Conservation (phyloP, 1,139 yeast species). For the Debaryomyces sp. region DNA sequence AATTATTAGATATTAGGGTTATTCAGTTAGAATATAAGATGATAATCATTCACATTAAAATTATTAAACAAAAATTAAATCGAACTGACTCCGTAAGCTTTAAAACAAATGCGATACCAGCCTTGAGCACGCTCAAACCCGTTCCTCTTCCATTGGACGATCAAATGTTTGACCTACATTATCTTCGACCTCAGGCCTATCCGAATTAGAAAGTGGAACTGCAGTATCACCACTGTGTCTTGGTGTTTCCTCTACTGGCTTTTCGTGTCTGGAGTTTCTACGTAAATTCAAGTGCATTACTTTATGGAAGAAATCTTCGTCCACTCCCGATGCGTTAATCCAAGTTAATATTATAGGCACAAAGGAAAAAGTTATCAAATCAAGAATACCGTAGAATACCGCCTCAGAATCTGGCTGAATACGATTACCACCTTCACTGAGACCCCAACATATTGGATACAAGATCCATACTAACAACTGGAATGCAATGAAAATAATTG, state of each 20-base stretch:
- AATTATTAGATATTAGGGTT: background rate
- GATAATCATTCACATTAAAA: background rate
- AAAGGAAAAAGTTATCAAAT: slow-evolving; percentile 46
- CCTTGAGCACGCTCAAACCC: background rate
- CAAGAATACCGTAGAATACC: slow-evolving; percentile 65
- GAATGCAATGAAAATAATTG: slow-evolving; percentile 32
- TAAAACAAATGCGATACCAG: background rate
- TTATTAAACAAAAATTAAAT: background rate
- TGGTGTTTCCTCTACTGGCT: slow-evolving; percentile 30
- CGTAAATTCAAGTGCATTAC: slow-evolving; percentile 18
- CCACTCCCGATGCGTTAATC: slow-evolving; percentile 29
- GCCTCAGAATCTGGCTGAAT: slow-evolving; percentile 70
- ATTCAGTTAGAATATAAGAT: background rate
- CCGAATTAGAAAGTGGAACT: slow-evolving; percentile 17
- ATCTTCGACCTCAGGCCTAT: background rate
- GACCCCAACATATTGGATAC: slow-evolving; percentile 64
- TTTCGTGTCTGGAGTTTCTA: slow-evolving; percentile 15
- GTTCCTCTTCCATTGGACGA: background rate
- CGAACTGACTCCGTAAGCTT: background rate
- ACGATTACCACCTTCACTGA: slow-evolving; percentile 68
- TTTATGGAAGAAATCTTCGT: slow-evolving; percentile 33
- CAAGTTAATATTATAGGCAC: slow-evolving; percentile 44
- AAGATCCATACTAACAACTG: slow-evolving; percentile 45
- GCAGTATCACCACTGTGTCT: slow-evolving; percentile 42
- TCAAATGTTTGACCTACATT: background rate